phyloP scores from a whole-genome alignment of 768 basidiomycete genomes.

The Leccinum uliginosum region DNA sequence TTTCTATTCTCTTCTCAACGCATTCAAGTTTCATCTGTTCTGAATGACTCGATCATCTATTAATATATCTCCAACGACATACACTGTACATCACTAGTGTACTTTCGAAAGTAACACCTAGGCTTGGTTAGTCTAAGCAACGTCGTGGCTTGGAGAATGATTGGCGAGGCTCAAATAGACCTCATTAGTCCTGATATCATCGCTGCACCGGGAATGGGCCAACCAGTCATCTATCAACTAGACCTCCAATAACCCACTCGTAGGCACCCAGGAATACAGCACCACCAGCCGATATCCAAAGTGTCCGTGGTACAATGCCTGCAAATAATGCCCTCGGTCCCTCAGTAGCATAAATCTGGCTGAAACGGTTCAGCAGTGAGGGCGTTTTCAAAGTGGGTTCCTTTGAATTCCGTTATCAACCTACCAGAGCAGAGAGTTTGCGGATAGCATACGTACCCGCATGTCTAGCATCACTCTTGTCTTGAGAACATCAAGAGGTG shows the following conservation, averaged over 20 bases:
- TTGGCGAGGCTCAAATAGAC: neutral
- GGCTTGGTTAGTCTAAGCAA: neutral
- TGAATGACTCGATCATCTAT: too few species aligned
- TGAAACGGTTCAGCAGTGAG: constrained; percentile 52
- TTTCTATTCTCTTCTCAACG: too few species aligned
- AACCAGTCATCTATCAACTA: constrained; percentile 32
- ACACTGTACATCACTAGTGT: neutral
- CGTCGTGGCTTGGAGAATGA: neutral
- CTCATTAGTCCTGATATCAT: neutral
- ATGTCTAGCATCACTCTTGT: constrained; percentile 96
- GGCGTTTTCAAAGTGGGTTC: constrained; percentile 47
- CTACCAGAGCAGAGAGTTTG: neutral
- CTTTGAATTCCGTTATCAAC: constrained; percentile 30
- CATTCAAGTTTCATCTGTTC: too few species aligned
- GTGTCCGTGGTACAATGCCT: constrained; percentile 84
- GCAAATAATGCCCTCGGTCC: constrained; percentile 75
- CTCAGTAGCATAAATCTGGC: constrained; percentile 65
- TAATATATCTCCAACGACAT: neutral
- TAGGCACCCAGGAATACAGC: constrained; percentile 98
- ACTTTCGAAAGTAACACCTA: neutral
- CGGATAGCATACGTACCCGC: constrained; percentile 46
- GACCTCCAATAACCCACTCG: constrained; percentile 65
- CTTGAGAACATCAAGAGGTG: constrained; percentile 94
- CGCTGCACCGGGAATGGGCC: neutral
- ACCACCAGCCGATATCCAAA: constrained; percentile 96